Evolutionary conservation across 257 asterid species (phyloP).

Genomic region (Nemophila menziesii): DNA sequence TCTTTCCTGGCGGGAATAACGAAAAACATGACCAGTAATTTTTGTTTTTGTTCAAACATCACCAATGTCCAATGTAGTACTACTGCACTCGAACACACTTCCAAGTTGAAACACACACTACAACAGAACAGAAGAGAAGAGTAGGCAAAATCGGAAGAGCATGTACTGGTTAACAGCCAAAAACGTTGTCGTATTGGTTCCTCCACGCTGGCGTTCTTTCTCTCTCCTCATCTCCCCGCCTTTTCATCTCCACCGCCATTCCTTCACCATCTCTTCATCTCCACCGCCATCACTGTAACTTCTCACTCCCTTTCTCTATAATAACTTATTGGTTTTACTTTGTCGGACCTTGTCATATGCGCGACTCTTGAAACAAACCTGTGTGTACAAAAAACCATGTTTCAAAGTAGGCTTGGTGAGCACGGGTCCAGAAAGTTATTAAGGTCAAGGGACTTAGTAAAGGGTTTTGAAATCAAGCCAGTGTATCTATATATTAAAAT

Average conservation of each 20-base stretch:
- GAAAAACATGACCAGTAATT: not conserved
- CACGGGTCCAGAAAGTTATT: too few relatives aligned
- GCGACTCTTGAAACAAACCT: too few relatives aligned
- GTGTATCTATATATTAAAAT: too few relatives aligned
- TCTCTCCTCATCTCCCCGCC: conserved; percentile 33
- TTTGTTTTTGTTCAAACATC: not conserved
- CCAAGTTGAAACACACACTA: not conserved
- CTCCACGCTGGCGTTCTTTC: conserved; percentile 48
- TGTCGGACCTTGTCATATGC: not conserved
- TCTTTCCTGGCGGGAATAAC: not conserved
- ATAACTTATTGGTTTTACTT: not conserved
- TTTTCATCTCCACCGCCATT: conserved; percentile 21
- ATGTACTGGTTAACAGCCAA: conserved; percentile 39
- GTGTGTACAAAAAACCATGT: too few relatives aligned
- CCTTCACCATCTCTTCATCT: conserved; percentile 23
- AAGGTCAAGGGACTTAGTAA: too few relatives aligned
- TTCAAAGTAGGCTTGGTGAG: too few relatives aligned
- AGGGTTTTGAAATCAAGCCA: too few relatives aligned
- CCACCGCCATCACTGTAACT: conserved; percentile 10
- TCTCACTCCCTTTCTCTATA: not conserved
- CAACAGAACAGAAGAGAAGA: not conserved
- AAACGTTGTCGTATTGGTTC: conserved; percentile 48
- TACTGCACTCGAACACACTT: not conserved
- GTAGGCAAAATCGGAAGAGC: not conserved
- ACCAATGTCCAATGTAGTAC: not conserved